Evolutionary conservation across 2,329 filamentous ascomycete species (phyloP), one percentile per base, ranked within the genome.

Genomic region (Leptographium radiaticola): DNA sequence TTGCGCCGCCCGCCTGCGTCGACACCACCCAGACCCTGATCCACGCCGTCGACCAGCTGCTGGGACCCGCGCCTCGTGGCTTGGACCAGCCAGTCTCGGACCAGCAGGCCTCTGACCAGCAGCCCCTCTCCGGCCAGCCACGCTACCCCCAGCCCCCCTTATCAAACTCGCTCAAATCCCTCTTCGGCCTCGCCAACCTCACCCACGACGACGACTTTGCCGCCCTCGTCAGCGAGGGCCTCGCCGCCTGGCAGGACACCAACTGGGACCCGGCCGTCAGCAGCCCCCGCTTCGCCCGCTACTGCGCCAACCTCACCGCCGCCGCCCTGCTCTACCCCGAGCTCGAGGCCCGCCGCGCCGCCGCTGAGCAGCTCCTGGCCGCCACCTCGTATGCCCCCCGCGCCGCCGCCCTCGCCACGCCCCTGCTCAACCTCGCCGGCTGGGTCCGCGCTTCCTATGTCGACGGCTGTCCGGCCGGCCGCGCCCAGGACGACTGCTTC

Each of bases 1-100:
- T 69, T 54, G 70, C 70, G 0, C 76, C 77, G 61, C 67, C 74
- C 0, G 75, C 79, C 36, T 93, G 88, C 63, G 75, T 89, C 39
- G 68, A 71, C 1, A 75, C 75, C 1, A 83, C 81, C 0, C 81
- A 86, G 62, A 81, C 71, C 56, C 62, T 80, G 12, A 75, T 72
- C 0, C 65, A 75, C 46, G 64, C 76, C 7, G 63, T 79, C 25
- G 77, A 81, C 62, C 72, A 69, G 44, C 68, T 80, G 4, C 65
- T 75, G 15, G 65, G 67, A 31, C n/a, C 11, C 33, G 10, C 9
- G 31, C 16, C 16, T 39, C 11, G 2, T 36, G 9, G 3, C 9
- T 36, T 13, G 33, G 33, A n/a, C n/a, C n/a, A n/a, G n/a, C n/a
- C n/a, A n/a, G n/a, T n/a, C n/a, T n/a, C n/a, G n/a, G n/a, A n/a